Conservation (phyloP, 805 yeast genomes). For the Candida schatavii region DNA sequence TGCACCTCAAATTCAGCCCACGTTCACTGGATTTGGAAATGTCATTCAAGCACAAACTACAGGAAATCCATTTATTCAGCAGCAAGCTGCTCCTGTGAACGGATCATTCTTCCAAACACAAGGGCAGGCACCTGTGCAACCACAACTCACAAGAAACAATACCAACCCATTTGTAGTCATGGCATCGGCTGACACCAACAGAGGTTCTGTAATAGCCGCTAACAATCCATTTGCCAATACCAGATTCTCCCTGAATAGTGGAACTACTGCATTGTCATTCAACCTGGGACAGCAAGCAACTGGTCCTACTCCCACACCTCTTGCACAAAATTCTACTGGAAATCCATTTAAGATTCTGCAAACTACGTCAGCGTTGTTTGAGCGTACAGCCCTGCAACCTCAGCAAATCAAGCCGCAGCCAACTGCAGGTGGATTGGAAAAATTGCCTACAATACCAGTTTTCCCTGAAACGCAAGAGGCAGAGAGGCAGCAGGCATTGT, state of each 20-base stretch:
- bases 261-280: constrained; percentile 31
- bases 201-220: background rate
- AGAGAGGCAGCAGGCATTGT: constrained; percentile 33
- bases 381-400: constrained; percentile 17
- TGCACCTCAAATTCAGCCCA: constrained; percentile 3
- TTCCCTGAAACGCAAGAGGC: constrained; percentile 62
- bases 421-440: constrained; percentile 74
- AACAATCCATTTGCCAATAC: constrained; percentile 49
- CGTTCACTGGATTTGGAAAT: constrained; percentile 4
- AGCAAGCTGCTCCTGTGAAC: background rate
- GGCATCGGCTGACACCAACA: constrained; percentile 14
- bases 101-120: background rate
- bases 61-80: constrained; percentile 5
- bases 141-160: constrained; percentile 22
- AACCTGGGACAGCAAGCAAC: constrained; percentile 11
- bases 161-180: constrained; percentile 36
- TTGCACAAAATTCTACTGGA: constrained; percentile 46
- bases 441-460: constrained; percentile 61
- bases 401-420: constrained; percentile 45
- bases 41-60: constrained; percentile 4
- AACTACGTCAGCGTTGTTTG: constrained; percentile 31
- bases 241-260: constrained; percentile 30
- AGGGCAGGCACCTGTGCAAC: background rate
- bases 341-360: constrained; percentile 58
- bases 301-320: no score